These are phyloP conservation scores for Comarum palustre DNA, from an alignment of 306 rosid species.

Conservation along the genomic window DNA sequence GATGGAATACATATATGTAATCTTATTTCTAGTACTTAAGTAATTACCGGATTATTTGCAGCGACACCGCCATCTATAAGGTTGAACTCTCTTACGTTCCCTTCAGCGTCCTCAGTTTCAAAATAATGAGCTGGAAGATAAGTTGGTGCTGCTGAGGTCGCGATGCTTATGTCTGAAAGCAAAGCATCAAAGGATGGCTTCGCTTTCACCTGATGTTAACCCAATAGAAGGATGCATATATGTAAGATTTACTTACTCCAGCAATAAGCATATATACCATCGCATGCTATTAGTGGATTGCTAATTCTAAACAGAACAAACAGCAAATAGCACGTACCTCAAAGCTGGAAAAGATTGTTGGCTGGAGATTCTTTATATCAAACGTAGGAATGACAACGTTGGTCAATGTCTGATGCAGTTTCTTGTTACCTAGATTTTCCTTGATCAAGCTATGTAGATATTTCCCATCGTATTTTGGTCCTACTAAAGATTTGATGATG, in stretches of 20 bases:
- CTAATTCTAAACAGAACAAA: not conserved
- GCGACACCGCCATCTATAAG: conserved; percentile 69
- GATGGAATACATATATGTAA: not conserved
- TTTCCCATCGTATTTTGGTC: conserved; percentile 73
- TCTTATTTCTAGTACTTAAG: not conserved
- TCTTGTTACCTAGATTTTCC: conserved; percentile 54
- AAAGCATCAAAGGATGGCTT: conserved; percentile 29
- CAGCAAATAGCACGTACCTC: conserved; percentile 33
- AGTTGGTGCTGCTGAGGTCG: conserved; percentile 82
- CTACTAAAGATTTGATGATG: conserved; percentile 34
- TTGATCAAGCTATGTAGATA: conserved; percentile 48
- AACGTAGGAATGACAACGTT: conserved; percentile 63
- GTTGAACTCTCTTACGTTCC: conserved; percentile 36
- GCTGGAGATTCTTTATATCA: conserved; percentile 52
- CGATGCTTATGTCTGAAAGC: conserved; percentile 55
- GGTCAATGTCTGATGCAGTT: conserved; percentile 55
- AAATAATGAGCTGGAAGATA: conserved; percentile 65
- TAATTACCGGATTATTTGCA: conserved; percentile 72
- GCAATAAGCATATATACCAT: not conserved
- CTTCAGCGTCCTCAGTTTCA: conserved; percentile 26
- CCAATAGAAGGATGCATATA: not conserved
- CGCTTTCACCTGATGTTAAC: conserved; percentile 35
- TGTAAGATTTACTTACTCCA: not conserved
- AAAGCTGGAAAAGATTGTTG: conserved; percentile 55
- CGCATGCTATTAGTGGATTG: not conserved